These are phyloP conservation scores for Geum urbanum DNA, from an alignment of 306 rosid genomes.

Conservation along the genomic window DNA sequence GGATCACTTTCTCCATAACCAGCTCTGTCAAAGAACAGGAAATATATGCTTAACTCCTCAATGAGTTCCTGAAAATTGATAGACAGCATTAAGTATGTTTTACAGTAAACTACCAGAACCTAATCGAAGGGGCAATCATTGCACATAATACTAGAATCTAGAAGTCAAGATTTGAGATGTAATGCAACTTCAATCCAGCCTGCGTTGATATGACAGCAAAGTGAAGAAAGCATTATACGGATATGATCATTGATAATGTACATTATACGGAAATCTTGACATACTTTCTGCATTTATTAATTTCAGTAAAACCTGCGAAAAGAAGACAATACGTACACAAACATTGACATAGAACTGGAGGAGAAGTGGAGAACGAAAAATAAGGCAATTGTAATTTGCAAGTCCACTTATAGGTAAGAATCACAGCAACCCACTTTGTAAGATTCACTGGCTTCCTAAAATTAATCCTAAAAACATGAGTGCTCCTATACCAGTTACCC, in stretches of 20 bases:
- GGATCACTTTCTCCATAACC: slow-evolving; percentile 94
- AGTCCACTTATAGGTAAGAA: neutral
- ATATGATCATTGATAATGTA: neutral
- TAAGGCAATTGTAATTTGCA: neutral
- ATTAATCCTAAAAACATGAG: neutral
- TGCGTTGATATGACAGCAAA: no score
- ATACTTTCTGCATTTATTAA: neutral
- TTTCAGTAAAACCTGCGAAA: neutral
- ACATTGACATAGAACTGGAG: neutral
- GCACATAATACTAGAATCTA: neutral
- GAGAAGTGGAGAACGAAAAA: neutral
- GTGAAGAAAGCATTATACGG: no score
- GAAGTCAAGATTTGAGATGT: neutral
- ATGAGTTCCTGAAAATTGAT: slow-evolving; percentile 45
- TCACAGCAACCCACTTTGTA: neutral
- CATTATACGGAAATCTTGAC: neutral
- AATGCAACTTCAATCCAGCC: neutral
- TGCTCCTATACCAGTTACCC: neutral
- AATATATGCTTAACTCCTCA: slow-evolving; percentile 53
- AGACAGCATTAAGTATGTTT: neutral
- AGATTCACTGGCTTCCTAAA: neutral
- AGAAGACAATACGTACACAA: neutral
- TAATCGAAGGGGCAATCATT: neutral
- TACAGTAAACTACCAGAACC: neutral
- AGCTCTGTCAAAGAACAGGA: slow-evolving; percentile 64